These are phyloP conservation scores for Microsporum audouinii DNA, from an alignment of 2,329 filamentous ascomycete genomes.

Conservation along the genomic window DNA sequence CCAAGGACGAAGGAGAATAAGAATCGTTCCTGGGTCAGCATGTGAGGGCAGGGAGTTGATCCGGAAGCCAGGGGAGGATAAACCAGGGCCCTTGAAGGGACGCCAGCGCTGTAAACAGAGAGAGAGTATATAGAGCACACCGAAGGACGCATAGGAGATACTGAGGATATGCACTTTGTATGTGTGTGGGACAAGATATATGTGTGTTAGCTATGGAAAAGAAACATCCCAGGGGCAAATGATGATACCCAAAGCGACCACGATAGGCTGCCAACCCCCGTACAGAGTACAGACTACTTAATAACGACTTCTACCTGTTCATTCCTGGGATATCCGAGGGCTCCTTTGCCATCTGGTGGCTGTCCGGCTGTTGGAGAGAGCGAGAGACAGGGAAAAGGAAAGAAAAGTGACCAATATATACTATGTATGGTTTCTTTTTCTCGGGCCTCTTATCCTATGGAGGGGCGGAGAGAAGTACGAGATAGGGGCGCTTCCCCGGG, in stretches of 20 bases:
- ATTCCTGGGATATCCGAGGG: neutral
- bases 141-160: neutral
- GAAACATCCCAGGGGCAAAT: neutral
- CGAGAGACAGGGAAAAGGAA: neutral
- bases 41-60: neutral
- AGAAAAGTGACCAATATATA: neutral
- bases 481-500: neutral
- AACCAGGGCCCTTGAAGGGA: neutral
- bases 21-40: neutral
- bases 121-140: neutral
- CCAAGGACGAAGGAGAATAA: neutral
- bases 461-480: neutral
- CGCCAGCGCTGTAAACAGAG: neutral
- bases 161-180: neutral
- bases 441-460: conserved; percentile 2
- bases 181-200: neutral
- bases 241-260: neutral
- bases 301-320: neutral
- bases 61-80: neutral
- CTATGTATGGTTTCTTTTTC: neutral
- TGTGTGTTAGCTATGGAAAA: neutral
- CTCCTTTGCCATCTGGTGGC: neutral
- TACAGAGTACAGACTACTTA: neutral
- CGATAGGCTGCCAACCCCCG: neutral
- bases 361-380: neutral